Percentiles rank a stretch among this genome's conserved stretches.
Evolutionary conservation across 2,329 filamentous ascomycete genomes (phyloP).

Genomic region (Colletotrichum brevisporum): DNA sequence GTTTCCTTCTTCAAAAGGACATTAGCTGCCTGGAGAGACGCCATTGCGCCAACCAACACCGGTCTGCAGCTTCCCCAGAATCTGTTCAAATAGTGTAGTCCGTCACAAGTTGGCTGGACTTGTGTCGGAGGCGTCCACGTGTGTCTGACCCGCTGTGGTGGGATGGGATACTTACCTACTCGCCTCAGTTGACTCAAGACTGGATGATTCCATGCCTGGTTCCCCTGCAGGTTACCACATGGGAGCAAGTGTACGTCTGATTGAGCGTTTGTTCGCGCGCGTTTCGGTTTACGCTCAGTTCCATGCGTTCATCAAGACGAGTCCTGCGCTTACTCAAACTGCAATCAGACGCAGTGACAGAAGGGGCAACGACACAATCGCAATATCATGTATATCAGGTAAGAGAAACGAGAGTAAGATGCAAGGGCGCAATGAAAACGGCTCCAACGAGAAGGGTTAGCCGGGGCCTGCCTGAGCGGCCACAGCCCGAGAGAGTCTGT

Average conservation of each 20-base stretch:
- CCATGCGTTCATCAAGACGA: background rate
- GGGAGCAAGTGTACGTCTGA: background rate
- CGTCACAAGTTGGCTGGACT: background rate
- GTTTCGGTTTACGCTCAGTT: background rate
- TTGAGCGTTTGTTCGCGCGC: background rate
- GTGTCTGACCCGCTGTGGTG: background rate
- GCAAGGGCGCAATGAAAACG: no score
- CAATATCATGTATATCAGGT: no score
- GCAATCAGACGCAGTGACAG: no score
- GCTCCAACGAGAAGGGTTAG: no score
- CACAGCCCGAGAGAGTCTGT: no score
- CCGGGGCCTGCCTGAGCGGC: no score
- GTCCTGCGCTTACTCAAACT: background rate
- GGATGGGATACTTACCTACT: background rate
- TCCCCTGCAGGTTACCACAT: constrained; percentile 13
- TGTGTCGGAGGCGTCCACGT: background rate
- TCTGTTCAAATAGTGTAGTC: background rate
- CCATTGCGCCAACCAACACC: background rate
- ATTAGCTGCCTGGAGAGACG: background rate
- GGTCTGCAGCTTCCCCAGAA: constrained; percentile 12
- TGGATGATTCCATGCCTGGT: background rate
- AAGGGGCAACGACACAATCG: no score
- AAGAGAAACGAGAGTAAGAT: no score
- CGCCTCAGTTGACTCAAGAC: no score
- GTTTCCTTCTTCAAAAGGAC: background rate